Evolutionary conservation across 1,284 basidiomycete genomes (phyloP), one percentile per base, ranked within the genome.

Genomic region (Apiotrichum laibachii): DNA sequence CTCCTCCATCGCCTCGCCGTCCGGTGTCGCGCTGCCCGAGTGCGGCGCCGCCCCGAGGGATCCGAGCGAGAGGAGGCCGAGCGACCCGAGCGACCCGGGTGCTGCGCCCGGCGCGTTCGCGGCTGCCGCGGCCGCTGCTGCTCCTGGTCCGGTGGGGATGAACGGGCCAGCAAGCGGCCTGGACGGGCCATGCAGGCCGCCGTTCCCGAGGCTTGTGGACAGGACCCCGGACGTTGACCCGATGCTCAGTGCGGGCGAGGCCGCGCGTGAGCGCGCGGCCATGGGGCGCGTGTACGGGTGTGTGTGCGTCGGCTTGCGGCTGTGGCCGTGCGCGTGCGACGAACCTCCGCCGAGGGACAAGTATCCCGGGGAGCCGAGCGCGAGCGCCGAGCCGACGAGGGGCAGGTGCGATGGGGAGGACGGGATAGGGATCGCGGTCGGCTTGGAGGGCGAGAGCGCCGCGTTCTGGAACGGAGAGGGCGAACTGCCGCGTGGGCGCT

Each of bases 401-500:
- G 70, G 68, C 5, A 60, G 61, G 46, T 72, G 70, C 15, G 64
- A 63, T 2, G 75, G 75, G 15, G 72, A 75, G 33, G 67, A 66
- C 1, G 75, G 75, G 35, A 73, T 72, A 1, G 72, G 68, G 4
- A 76, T 71, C 1, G 68, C 49, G 1, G 61, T 59, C 0, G 67
- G 44, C 8, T 62, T 61, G 10, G 72, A 73, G 0, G 75, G 73
- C 2, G 71, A 73, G 45, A 72, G 60, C 2, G 72, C 65, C 16
- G 59, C 57, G 18, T 50, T 57, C 18, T 68, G 50, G 48, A 64
- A 63, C 1, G 70, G 57, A 4, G 72, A 73, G 1, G 75, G 75
- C 5, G 75, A 77, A 1, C 69, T 62, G 2, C 71, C 75, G 1
- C 75, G 64, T 9, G 72, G 71, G 5, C 75, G 66, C 62, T 77